Base-by-base conservation (phyloP, 768 basidiomycete genomes). In the Multifurca ochricompacta region DNA sequence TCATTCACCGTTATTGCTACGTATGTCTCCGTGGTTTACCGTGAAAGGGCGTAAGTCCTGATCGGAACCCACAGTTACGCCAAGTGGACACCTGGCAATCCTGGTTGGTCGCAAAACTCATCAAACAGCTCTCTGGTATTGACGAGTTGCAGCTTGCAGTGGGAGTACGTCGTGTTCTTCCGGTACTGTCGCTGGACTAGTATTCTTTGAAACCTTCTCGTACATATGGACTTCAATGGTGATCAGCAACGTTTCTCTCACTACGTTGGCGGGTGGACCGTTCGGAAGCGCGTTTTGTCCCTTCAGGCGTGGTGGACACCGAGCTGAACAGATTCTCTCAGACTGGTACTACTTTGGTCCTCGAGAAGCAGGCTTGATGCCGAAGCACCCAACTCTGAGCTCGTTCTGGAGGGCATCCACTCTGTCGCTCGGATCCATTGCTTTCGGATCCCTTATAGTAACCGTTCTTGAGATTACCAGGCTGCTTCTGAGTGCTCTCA, bases 161-260 rank as follows among this genome's bases (percentile, higher is more conserved):
- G 64, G 72, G 6, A 71, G 69, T 9, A 73, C 74, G 0, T 72
- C 73, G 3, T 91, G 87, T 65, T 89, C 87, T 1, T 80, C 79
- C 10, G 77, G 76, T 13, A 91, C 81, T 65, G 88, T 91, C 40
- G 78, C 86, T 0, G 89, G 91, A 3, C 71, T 91, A 11, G 76
- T 90, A 50, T 81, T 91, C 67, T 92, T 78, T 62, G 79, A 80
- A 56, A 81, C 83, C 0, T 91, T 91, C 67, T 83, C 84, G n/a
- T 92, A 82, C 71, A 73, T 90, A 19, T 92, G 89, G 91, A 84
- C 82, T 16, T 87, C 85, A 0, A 86, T 89, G 68, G 87, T 90
- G 39, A 80, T 88, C 46, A 81, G 78, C 30, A 91, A 91, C 60
- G 81, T 91, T 36, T 77, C 86, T 0, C 74, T 91, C 21, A 80